Base-by-base conservation (phyloP, 1,284 basidiomycete genomes). In the Gymnopus androsaceus region DNA sequence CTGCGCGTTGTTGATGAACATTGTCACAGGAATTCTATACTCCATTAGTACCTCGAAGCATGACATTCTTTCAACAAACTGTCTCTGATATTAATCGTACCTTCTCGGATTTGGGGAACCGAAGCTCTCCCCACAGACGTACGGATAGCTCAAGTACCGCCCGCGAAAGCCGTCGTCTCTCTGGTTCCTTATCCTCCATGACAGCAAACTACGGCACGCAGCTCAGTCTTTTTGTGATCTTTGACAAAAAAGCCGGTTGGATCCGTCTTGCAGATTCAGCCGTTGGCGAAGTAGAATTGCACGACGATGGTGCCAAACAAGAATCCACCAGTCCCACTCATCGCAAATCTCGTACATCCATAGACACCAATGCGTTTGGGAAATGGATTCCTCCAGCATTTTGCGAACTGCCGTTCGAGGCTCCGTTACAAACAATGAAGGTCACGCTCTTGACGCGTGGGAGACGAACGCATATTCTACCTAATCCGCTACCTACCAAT, bases 241-340 rank as follows among this genome's bases (percentile, higher is more conserved):
- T 92, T 65, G 90, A 92, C 67, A 92, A 92, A 72, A 92, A 88
- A 64, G 88, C 89, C 1, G 82, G 84, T 21, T 75, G 89, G 68
- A 91, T 92, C 62, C 85, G 90, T 27, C 69, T 92, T 33, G 82
- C 83, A 3, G 90, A 92, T 68, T 82, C 90, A 37, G 84, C 87
- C 14, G 90, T 91, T 5, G 82, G 85, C 28, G 90, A 92, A 67
- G 75, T 92, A 34, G 84, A 88, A 48, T 71, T 91, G 40, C 80
- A 76, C 60, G 87, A 88, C 47, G 77, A 81, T 28, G 19, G 19
- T 21, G 63, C 65, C 15, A 63, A 61, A 56, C 61, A 65, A 55
- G 61, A 61, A 59, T 58, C 69, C 41, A 48, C 21, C 5, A 55
- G 47, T 44, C 58, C 64, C 52, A 38, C 65, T 58, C 17, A 66